phyloP scores from a whole-genome alignment of 2,329 filamentous ascomycete genomes.

The Botrytis pseudocinerea region DNA sequence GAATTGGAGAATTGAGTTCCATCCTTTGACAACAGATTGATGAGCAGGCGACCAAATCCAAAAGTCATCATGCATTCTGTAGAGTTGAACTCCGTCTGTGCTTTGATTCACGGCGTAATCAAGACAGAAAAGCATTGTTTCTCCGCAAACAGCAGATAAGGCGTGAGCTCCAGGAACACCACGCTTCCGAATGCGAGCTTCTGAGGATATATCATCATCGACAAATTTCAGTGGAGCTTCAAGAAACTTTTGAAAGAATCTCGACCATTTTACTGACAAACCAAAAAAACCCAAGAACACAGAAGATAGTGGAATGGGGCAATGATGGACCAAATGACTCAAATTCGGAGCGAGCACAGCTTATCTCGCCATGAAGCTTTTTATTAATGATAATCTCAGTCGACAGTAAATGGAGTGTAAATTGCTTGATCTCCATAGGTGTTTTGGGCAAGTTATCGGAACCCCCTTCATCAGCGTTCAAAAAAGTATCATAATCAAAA shows the following conservation, averaged over 20 bases:
- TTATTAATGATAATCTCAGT: conserved; percentile 56
- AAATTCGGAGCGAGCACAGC: conserved; percentile 59
- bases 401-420: conserved; percentile 56
- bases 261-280: conserved; percentile 55
- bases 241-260: conserved; percentile 61
- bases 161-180: conserved; percentile 62
- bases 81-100: conserved; percentile 55
- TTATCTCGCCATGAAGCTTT: conserved; percentile 52
- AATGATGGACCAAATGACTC: conserved; percentile 57
- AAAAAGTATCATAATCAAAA: background rate
- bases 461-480: conserved; percentile 27
- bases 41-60: conserved; percentile 64
- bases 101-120: conserved; percentile 64
- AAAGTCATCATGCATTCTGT: conserved; percentile 65
- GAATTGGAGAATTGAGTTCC: conserved; percentile 59
- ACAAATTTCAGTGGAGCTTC: conserved; percentile 61
- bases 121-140: conserved; percentile 62
- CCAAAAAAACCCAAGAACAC: conserved; percentile 61
- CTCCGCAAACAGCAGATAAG: conserved; percentile 60
- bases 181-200: conserved; percentile 50
- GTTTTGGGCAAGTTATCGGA: conserved; percentile 27
- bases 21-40: conserved; percentile 54
- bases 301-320: conserved; percentile 60
- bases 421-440: conserved; percentile 55
- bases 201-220: conserved; percentile 48